These are phyloP conservation scores for Lachancea sp. DNA, from an alignment of 805 yeast genomes.

Conservation along the genomic window DNA sequence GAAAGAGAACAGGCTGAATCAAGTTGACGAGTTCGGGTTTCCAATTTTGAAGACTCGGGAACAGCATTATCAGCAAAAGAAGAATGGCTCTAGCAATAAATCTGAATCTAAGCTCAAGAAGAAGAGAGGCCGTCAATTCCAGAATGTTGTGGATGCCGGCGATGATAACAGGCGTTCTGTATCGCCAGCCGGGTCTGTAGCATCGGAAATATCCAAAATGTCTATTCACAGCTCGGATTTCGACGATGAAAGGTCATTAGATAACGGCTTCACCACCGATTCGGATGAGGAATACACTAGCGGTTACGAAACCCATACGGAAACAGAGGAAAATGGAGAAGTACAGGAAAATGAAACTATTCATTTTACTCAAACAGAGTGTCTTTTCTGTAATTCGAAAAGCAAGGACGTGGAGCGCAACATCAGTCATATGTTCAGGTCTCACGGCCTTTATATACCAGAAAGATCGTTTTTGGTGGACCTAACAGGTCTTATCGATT, in stretches of 20 bases:
- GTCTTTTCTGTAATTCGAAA: constrained; percentile 53
- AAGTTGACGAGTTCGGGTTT: constrained; percentile 38
- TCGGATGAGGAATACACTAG: constrained; percentile 32
- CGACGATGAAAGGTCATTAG: constrained; percentile 46
- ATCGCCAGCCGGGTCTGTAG: constrained; percentile 51
- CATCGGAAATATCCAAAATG: constrained; percentile 46
- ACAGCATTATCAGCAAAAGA: constrained; percentile 11
- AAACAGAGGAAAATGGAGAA: constrained; percentile 26
- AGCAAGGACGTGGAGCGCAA: constrained; percentile 51
- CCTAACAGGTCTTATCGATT: constrained; percentile 62
- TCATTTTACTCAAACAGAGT: constrained; percentile 30
- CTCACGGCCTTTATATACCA: constrained; percentile 84
- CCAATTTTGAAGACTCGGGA: constrained; percentile 28
- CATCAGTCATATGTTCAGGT: constrained; percentile 67
- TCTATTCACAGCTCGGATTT: constrained; percentile 34
- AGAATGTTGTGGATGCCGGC: background rate
- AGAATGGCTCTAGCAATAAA: no score
- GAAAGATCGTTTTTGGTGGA: constrained; percentile 66
- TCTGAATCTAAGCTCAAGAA: constrained; percentile 15
- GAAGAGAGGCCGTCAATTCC: constrained; percentile 19
- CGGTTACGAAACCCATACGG: constrained; percentile 26
- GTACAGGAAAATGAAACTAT: constrained; percentile 17
- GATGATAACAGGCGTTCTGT: constrained; percentile 29
- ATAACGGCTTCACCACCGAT: constrained; percentile 39
- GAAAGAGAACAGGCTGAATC: constrained; percentile 24